Percentiles rank a stretch among this genome's conserved stretches.
Evolutionary conservation across 768 basidiomycete genomes (phyloP).

Genomic region (Termitomyces sp.): DNA sequence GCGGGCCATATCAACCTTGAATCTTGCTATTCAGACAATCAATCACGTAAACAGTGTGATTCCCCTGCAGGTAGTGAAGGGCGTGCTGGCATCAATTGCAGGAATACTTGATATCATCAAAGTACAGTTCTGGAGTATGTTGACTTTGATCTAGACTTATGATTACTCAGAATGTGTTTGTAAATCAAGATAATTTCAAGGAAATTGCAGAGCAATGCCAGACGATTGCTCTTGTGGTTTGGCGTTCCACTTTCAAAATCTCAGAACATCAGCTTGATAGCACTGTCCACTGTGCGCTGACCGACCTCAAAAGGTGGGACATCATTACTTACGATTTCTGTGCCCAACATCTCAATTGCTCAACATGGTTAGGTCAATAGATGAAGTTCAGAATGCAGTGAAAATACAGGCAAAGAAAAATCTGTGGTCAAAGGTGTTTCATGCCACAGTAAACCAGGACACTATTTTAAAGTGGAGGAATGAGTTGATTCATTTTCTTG

Average conservation of each 20-base stretch:
- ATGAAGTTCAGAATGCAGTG: neutral
- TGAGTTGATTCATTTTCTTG: conserved; percentile 1
- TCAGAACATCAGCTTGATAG: neutral
- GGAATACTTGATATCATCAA: neutral
- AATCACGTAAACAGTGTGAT: neutral
- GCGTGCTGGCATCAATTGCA: neutral
- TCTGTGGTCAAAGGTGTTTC: neutral
- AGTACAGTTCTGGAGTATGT: neutral
- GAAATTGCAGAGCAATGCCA: conserved; percentile 11
- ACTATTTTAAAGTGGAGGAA: conserved; percentile 4
- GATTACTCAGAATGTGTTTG: neutral
- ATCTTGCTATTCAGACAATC: neutral
- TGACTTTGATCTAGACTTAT: neutral
- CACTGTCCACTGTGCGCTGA: neutral
- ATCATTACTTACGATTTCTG: no score
- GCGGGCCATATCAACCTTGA: neutral
- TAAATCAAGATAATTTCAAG: conserved; percentile 3
- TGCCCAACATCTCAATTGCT: neutral
- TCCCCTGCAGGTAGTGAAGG: neutral
- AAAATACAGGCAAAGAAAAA: neutral
- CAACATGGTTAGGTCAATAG: neutral
- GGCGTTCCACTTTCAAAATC: neutral
- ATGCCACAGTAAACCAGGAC: conserved; percentile 6
- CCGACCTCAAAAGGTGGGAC: neutral
- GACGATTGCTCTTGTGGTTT: conserved; percentile 6